Percentiles rank a stretch among this genome's conserved stretches.
Evolutionary conservation across 768 basidiomycete species (phyloP).

Genomic region (Agaricus subrufescens): DNA sequence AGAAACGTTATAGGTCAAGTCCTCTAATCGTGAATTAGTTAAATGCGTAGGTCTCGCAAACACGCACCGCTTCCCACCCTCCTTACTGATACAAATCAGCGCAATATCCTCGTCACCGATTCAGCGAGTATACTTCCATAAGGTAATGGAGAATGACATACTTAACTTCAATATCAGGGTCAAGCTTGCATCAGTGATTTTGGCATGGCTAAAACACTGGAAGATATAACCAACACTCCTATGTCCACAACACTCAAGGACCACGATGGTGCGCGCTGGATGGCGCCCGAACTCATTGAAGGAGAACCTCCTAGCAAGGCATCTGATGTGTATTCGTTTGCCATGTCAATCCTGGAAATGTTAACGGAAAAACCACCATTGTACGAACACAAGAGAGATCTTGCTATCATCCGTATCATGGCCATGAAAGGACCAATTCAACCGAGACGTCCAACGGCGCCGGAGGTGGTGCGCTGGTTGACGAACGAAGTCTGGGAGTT

Average conservation of each 20-base stretch:
- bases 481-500: slow-evolving; percentile 44
- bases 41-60: slow-evolving; percentile 50
- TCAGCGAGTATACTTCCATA: slow-evolving; percentile 25
- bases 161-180: slow-evolving; percentile 22
- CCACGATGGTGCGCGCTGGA: slow-evolving; percentile 49
- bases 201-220: slow-evolving; percentile 57
- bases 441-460: slow-evolving; percentile 39
- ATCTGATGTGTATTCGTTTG: slow-evolving; percentile 54
- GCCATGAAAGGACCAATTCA: slow-evolving; percentile 13
- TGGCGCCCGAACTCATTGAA: slow-evolving; percentile 54
- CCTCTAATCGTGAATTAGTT: slow-evolving; percentile 26
- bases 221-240: slow-evolving; percentile 48
- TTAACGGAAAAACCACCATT: slow-evolving; percentile 50
- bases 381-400: slow-evolving; percentile 41
- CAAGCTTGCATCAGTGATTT: slow-evolving; percentile 59
- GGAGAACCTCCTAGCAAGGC: slow-evolving; percentile 39
- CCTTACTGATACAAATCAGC: slow-evolving; percentile 24
- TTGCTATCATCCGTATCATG: slow-evolving; percentile 44
- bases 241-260: slow-evolving; percentile 38
- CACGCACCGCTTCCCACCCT: background rate
- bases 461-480: slow-evolving; percentile 29
- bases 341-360: slow-evolving; percentile 58
- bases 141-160: background rate
- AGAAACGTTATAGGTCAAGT: background rate
- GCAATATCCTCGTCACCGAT: slow-evolving; percentile 56